phyloP scores from a whole-genome alignment of 768 basidiomycete genomes.

The Serendipita sp. region DNA sequence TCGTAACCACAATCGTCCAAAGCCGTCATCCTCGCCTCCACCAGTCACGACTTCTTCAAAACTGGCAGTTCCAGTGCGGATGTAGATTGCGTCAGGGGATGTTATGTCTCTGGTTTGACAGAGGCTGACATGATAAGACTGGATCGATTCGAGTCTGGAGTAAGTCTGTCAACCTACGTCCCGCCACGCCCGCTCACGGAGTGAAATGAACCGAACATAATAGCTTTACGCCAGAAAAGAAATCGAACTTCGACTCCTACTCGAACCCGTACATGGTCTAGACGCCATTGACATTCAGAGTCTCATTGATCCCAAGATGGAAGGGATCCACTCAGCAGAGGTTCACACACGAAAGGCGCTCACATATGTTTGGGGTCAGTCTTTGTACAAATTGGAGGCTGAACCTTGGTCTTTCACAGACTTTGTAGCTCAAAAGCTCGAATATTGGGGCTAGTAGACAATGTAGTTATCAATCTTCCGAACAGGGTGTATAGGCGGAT shows the following conservation, averaged over 20 bases:
- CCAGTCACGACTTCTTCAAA: not conserved
- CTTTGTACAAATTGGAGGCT: not conserved
- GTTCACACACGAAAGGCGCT: not conserved
- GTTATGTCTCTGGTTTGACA: not conserved
- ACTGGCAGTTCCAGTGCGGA: not conserved
- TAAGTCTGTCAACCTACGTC: not conserved
- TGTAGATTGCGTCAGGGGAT: not conserved
- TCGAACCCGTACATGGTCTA: not conserved
- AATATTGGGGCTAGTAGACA: not conserved
- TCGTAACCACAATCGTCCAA: not conserved
- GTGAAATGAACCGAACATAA: not conserved
- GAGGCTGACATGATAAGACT: not conserved
- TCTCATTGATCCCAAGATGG: not conserved
- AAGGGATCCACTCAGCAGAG: not conserved
- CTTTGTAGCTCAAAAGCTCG: not conserved
- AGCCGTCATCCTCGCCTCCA: not conserved
- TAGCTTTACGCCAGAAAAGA: not conserved
- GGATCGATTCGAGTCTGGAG: not conserved
- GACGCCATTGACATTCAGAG: not conserved
- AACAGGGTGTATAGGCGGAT: too few species aligned
- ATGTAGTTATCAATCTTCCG: too few species aligned
- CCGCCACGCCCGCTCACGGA: not conserved
- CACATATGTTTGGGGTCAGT: not conserved
- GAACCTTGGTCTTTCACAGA: slow-evolving; percentile 2
- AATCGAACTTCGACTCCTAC: not conserved